Percentiles rank a stretch among this genome's conserved stretches.
These are phyloP conservation scores for Chaetomium globosum DNA, from an alignment of 2,329 filamentous ascomycete genomes.

Conservation along the genomic window DNA sequence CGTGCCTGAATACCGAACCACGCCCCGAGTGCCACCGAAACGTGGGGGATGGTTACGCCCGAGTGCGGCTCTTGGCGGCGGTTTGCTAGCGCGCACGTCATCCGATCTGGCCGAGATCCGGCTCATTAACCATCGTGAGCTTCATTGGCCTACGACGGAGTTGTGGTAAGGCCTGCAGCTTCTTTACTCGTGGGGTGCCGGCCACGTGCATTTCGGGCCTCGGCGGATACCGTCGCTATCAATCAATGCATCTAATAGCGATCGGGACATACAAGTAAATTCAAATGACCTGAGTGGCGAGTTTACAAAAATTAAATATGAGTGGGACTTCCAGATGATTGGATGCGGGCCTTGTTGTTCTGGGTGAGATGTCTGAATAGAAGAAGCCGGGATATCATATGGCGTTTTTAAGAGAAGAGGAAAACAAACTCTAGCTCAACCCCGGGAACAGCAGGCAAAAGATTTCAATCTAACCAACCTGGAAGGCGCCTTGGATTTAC, in stretches of 20 bases:
- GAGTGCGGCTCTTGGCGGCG: constrained; percentile 5
- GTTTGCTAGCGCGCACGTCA: constrained; percentile 16
- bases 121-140: not conserved
- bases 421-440: no score
- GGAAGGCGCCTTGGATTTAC: no score
- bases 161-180: not conserved
- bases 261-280: no score
- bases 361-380: no score
- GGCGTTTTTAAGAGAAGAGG: no score
- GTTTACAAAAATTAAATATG: no score
- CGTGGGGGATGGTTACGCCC: constrained; percentile 3
- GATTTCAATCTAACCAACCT: no score
- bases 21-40: not conserved
- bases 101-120: not conserved
- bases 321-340: no score
- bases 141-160: not conserved
- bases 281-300: no score
- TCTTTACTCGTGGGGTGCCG: not conserved
- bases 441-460: no score
- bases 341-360: no score
- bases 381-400: no score
- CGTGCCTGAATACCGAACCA: not conserved
- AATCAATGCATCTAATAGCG: not conserved
- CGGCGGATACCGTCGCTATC: not conserved
- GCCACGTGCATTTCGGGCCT: not conserved